Percentiles rank a stretch among this genome's conserved stretches.
Conservation (phyloP, 1,284 basidiomycete genomes). For the Ceratobasidium sp. region DNA sequence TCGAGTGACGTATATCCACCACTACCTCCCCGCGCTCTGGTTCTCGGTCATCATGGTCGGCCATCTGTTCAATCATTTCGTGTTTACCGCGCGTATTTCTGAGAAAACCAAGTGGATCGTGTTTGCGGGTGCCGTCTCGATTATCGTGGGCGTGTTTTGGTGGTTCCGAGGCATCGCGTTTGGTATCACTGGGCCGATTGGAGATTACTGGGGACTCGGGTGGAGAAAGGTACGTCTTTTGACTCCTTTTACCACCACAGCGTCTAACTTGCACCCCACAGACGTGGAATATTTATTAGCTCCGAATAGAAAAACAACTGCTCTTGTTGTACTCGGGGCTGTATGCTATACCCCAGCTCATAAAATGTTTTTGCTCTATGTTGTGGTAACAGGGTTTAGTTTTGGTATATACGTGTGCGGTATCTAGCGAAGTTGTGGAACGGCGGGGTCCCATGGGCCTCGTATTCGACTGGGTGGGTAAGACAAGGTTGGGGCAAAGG, state of each 20-base stretch:
- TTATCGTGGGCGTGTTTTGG: conserved; percentile 84
- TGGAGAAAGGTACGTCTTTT: conserved; percentile 75
- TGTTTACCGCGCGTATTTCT: conserved; percentile 77
- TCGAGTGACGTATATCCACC: conserved; percentile 87
- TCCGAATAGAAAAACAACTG: neutral
- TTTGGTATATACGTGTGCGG: neutral
- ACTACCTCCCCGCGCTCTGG: conserved; percentile 95
- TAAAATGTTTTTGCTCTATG: conserved; percentile 11
- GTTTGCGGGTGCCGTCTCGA: conserved; percentile 67
- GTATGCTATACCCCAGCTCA: conserved; percentile 12
- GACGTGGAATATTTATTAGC: conserved; percentile 41
- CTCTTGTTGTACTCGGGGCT: conserved; percentile 1
- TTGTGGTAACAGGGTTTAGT: neutral
- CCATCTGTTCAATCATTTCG: conserved; percentile 89
- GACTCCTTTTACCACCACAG: neutral
- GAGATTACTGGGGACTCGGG: conserved; percentile 74
- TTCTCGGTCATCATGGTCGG: conserved; percentile 93
- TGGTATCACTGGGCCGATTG: conserved; percentile 85
- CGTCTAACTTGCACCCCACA: neutral
- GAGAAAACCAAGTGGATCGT: conserved; percentile 70
- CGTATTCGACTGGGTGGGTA: conserved; percentile 54
- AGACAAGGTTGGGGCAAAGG: conserved; percentile 44
- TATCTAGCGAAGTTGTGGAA: conserved; percentile 41
- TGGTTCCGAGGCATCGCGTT: conserved; percentile 92
- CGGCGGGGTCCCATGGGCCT: conserved; percentile 61